Evolutionary conservation across 2,329 filamentous ascomycete genomes (phyloP).

Genomic region (Pseudogymnoascus sp.): DNA sequence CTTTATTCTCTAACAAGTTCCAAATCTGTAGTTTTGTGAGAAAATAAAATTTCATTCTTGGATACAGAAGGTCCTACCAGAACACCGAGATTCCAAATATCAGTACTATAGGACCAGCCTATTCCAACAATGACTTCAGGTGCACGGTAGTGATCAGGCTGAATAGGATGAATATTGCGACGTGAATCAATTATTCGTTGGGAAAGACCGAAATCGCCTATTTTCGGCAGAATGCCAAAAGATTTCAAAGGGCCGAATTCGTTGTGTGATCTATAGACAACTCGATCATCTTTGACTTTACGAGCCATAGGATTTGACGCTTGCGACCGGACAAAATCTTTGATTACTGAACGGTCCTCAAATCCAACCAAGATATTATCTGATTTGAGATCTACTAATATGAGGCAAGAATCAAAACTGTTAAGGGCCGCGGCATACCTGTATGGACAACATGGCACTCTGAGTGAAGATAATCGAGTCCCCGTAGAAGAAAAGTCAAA

Average conservation of each 20-base stretch:
- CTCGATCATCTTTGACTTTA: conserved; percentile 13
- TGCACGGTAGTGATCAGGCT: conserved; percentile 5
- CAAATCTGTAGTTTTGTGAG: conserved; percentile 10
- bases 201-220: conserved; percentile 11
- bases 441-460: conserved; percentile 6
- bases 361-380: conserved; percentile 18
- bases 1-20: conserved; percentile 12
- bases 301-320: conserved; percentile 16
- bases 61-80: conserved; percentile 16
- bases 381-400: conserved; percentile 16
- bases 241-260: conserved; percentile 15
- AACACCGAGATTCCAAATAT: conserved; percentile 23
- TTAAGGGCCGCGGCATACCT: neutral
- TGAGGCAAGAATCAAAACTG: neutral
- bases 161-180: conserved; percentile 4
- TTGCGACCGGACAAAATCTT: conserved; percentile 15
- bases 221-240: conserved; percentile 12
- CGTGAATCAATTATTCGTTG: neutral
- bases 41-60: neutral
- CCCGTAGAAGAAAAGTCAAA: conserved; percentile 1
- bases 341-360: conserved; percentile 15
- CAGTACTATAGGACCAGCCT: conserved; percentile 17
- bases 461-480: conserved; percentile 13
- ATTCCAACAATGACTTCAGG: conserved; percentile 9
- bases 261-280: conserved; percentile 18